A percentile compares a stretch with the other conserved stretches of the same genome.
Evolutionary conservation across 495 filamentous ascomycete genomes (phyloP).

Genomic region (Tricharina praecox): DNA sequence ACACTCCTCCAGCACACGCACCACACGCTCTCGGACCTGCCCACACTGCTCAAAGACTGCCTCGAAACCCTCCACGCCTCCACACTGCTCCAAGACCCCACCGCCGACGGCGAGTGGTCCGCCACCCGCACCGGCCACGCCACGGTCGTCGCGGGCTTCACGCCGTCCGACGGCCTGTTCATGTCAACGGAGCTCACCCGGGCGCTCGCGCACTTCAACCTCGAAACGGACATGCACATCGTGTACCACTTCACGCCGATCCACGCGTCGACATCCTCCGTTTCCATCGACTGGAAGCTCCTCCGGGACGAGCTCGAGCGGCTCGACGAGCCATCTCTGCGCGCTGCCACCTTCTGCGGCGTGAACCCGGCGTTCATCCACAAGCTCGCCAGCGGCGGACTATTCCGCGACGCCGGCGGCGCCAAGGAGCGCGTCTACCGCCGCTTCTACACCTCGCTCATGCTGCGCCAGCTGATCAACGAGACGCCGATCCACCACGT

Average conservation of each 20-base stretch:
- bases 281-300: constrained; percentile 51
- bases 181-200: constrained; percentile 50
- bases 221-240: constrained; percentile 74
- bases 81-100: neutral
- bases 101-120: neutral
- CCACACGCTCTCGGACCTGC: constrained; percentile 22
- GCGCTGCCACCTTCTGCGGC: constrained; percentile 52
- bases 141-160: constrained; percentile 53
- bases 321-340: constrained; percentile 52
- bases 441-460: constrained; percentile 65
- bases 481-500: constrained; percentile 56
- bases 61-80: neutral
- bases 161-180: constrained; percentile 63
- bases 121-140: constrained; percentile 44
- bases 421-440: constrained; percentile 42
- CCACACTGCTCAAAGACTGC: constrained; percentile 35
- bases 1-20: constrained; percentile 47
- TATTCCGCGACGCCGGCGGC: neutral
- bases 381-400: constrained; percentile 33
- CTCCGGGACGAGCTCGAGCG: constrained; percentile 54
- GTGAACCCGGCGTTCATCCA: constrained; percentile 55
- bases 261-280: constrained; percentile 33
- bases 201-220: constrained; percentile 57
- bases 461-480: constrained; percentile 67
- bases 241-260: constrained; percentile 69